Base-by-base conservation (phyloP, 148 eudicot species). In the Rhododendron mucronatum region DNA sequence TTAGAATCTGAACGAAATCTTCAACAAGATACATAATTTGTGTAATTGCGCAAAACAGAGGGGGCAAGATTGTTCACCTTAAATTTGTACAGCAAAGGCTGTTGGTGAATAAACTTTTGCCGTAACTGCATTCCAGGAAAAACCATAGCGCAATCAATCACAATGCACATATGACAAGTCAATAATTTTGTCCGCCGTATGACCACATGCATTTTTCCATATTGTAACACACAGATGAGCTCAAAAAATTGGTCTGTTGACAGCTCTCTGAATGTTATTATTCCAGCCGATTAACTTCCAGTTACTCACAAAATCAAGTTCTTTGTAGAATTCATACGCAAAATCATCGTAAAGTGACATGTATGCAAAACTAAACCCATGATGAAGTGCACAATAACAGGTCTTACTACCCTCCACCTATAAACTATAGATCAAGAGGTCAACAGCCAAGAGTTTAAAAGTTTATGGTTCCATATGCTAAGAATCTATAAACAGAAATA, bases 111-210 rank as follows among this genome's bases (percentile, higher is more conserved):
- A 75, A 71, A 57, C 57, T 83, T 86, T 33, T 83, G 83, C 55
- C 82, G 92, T 79, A 88, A 87, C 90, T 90, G 88, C 87, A 83
- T 83, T 61, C 41, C 51, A 33, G n/a, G 84, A 47, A 84, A 86
- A 14, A 82, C 50, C 67, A 55, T 41, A 69, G 83, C 77, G 12
- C 80, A 37, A 5, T 80, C 83, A 80, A 48, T 45, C 61, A 83
- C 20, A n/a, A 30, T 71, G 18, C 63, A 69, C 57, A 69, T 45
- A 45, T 47, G 33, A 14, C 33, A 81, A 33, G 6, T 1, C 75
- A 81, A 55, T 47, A 7, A 21, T 10, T 63, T 8, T 83, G 12
- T 61, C 21, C 10, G 12, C 35, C 4, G 6, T 65, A 63, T 23
- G 28, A 65, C 28, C 75, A 30, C 69, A 15, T 71, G 51, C 7